Evolutionary conservation across 1,284 basidiomycete genomes (phyloP).

Genomic region (Ceratobasidium sp.): DNA sequence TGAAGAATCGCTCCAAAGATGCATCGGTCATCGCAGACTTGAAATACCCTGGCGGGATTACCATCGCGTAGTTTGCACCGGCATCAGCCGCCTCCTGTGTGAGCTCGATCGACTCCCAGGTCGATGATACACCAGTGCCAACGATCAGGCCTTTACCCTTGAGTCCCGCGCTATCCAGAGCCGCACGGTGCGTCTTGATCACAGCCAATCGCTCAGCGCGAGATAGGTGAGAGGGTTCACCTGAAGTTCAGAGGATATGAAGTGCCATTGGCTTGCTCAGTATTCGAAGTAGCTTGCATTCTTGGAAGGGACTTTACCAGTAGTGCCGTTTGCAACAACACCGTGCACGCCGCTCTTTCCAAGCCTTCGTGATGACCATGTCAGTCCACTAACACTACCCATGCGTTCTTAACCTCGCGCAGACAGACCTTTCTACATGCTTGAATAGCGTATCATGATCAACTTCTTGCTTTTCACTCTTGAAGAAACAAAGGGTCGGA

Average conservation of each 20-base stretch:
- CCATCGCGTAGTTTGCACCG: slow-evolving; percentile 47
- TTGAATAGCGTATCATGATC: slow-evolving; percentile 45
- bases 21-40: slow-evolving; percentile 58
- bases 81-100: slow-evolving; percentile 45
- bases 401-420: too few relatives aligned
- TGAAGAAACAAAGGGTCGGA: slow-evolving; percentile 48
- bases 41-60: slow-evolving; percentile 47
- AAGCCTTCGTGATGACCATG: slow-evolving; percentile 41
- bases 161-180: slow-evolving; percentile 45
- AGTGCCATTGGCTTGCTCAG: neutral
- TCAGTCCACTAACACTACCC: too few relatives aligned
- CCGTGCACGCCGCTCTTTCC: slow-evolving; percentile 46
- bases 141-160: slow-evolving; percentile 44
- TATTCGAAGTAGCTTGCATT: neutral
- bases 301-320: slow-evolving; percentile 43
- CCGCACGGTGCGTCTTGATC: slow-evolving; percentile 44
- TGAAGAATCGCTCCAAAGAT: slow-evolving; percentile 71
- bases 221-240: slow-evolving; percentile 44
- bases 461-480: slow-evolving; percentile 45
- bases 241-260: slow-evolving; percentile 15
- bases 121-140: slow-evolving; percentile 45
- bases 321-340: slow-evolving; percentile 47
- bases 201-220: slow-evolving; percentile 45
- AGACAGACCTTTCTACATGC: slow-evolving; percentile 44
- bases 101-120: slow-evolving; percentile 48